Evolutionary conservation across 257 asterid species (phyloP), one percentile per base, ranked within the genome.

Genomic region (Linaria vulgaris): DNA sequence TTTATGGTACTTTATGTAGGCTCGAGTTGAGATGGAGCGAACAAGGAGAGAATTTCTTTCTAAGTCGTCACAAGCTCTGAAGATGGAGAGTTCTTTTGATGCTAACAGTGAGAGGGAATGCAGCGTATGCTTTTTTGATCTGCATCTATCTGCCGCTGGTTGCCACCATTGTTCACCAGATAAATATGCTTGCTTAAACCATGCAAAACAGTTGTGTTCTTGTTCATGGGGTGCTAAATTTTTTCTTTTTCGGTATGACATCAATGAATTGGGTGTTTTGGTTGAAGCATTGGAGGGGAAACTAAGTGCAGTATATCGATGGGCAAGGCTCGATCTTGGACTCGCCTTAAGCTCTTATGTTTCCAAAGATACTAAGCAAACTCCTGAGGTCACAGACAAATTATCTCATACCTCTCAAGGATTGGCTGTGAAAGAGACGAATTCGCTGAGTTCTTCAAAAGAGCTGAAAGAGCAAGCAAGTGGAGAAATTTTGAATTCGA

Each of bases 251-350:
- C 97, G 99, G 30, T 92, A 87, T 63, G 95, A 85, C 74, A 69
- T 89, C 67, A 78, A 63, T 57, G 99, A 92, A 64, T 72, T 92
- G 68, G 89, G 83, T 71, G 69, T 92, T 62, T 72, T 92, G 83
- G 97, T 89, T 70, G 96, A 92, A 60, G 99, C 99, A 69, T 76
- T 92, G 85, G 99, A 89, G 77, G 99, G 99, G 59, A 92, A 92
- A 80, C 79, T 92, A 56, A 89, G 99, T 81, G 85, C 99, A 48
- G 80, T 92, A 57, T 89, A 92, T 82, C 76, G 97, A 69, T 92
- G 99, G 99, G 99, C 97, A 70, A 89, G 88, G 74, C 88, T 74
- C 66, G 96, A 92, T 81, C 82, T 92, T 17, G 97, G 99, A 70
- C 90, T 92, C 73, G 85, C 99, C 70, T 73, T 89, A 75, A 85